Conservation (phyloP, 225 moss, liverwort and hornwort genomes). For the Physcomitrium patens region DNA sequence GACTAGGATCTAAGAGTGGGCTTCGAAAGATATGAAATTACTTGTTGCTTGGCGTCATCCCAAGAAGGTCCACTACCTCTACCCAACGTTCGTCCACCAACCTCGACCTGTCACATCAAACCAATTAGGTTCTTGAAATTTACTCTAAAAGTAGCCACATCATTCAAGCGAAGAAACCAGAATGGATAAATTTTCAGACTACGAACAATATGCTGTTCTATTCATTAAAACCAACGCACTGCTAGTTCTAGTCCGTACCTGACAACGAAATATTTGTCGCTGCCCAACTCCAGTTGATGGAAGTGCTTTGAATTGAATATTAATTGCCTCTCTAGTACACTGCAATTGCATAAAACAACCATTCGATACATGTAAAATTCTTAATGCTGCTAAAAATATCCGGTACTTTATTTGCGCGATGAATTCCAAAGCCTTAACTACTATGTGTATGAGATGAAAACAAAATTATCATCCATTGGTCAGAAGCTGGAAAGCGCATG, state of each 20-base stretch:
- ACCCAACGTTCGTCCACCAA: conserved; percentile 83
- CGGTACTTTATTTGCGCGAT: not conserved
- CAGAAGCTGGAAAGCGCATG: not conserved
- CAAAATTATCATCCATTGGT: not conserved
- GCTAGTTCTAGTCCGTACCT: conserved; percentile 40
- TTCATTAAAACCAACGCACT: not conserved
- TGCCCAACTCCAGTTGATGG: conserved; percentile 66
- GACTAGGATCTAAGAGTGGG: not conserved
- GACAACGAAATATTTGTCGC: conserved; percentile 74
- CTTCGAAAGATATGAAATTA: conserved; percentile 33
- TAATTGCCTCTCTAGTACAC: conserved; percentile 93
- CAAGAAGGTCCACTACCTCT: conserved; percentile 84
- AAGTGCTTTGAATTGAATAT: conserved; percentile 92
- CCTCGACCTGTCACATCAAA: conserved; percentile 64
- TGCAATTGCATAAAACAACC: conserved; percentile 37
- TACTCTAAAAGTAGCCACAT: not conserved
- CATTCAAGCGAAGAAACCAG: not conserved
- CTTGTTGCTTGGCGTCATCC: conserved; percentile 94
- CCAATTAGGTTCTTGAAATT: conserved; percentile 8
- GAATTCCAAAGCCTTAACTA: not conserved
- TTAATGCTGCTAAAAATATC: not conserved
- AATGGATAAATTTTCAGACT: not conserved
- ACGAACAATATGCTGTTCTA: conserved; percentile 2
- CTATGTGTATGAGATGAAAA: conserved; percentile 1
- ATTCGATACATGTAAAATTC: conserved; percentile 16